A percentile compares a stretch with the other conserved stretches of the same genome.
Conservation (phyloP, 208 protist genomes). For the Angomonas ambiguus region DNA sequence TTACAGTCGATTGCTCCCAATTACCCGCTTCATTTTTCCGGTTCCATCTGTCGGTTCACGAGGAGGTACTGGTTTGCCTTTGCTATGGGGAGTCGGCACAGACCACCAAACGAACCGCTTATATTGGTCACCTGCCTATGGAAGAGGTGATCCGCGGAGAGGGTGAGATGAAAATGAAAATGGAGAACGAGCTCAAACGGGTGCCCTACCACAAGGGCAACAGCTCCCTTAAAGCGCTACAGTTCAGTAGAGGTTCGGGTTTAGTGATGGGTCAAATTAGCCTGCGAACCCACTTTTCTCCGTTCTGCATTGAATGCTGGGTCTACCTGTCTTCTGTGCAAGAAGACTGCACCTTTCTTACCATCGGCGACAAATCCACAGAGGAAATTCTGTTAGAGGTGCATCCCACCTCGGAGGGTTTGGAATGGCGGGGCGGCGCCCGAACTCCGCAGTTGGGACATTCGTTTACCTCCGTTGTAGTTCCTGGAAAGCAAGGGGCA, state of each 20-base stretch:
- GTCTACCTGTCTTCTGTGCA: conserved; percentile 65
- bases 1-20: background rate
- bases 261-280: conserved; percentile 58
- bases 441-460: conserved; percentile 72
- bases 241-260: conserved; percentile 60
- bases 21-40: background rate
- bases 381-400: conserved; percentile 84
- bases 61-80: background rate
- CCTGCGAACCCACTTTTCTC: conserved; percentile 72
- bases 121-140: background rate
- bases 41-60: background rate
- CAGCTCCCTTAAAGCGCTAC: conserved; percentile 28
- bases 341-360: conserved; percentile 67
- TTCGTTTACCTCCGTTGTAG: conserved; percentile 40
- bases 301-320: conserved; percentile 87
- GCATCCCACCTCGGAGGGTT: conserved; percentile 50
- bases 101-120: background rate
- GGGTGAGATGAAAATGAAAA: background rate
- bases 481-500: conserved; percentile 41
- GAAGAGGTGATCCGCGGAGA: background rate
- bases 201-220: conserved; percentile 14
- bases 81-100: background rate
- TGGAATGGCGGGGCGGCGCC: conserved; percentile 73
- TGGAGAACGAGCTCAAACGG: conserved; percentile 6
- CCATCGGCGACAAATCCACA: conserved; percentile 76